Evolutionary conservation across 768 basidiomycete genomes (phyloP).

Genomic region (Baorangia bicolor): DNA sequence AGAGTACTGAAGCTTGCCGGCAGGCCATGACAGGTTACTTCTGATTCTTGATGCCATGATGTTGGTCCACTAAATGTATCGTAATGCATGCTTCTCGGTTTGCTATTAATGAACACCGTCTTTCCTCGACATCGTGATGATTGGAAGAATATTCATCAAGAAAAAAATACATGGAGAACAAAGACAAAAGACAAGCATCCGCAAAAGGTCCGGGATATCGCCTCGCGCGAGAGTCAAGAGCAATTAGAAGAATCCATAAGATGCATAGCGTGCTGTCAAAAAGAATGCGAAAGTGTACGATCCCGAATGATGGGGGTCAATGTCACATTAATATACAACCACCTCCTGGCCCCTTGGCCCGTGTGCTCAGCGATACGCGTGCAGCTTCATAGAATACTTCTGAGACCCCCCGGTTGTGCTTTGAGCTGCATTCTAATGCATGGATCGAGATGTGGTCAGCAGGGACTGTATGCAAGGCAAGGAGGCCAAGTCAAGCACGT

Average conservation of each 20-base stretch:
- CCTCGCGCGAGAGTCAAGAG: background rate
- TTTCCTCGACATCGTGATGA: background rate
- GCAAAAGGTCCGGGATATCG: background rate
- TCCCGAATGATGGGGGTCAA: background rate
- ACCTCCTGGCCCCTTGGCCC: slow-evolving; percentile 60
- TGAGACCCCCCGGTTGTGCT: slow-evolving; percentile 91
- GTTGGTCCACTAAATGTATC: slow-evolving; percentile 21
- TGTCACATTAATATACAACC: slow-evolving; percentile 63
- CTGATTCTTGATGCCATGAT: slow-evolving; percentile 18
- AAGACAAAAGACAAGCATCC: background rate
- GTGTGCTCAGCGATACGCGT: slow-evolving; percentile 74
- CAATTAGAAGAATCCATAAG: slow-evolving; percentile 24
- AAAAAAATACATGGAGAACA: slow-evolving; percentile 16
- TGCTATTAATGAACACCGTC: slow-evolving; percentile 30
- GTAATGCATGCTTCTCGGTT: slow-evolving; percentile 24
- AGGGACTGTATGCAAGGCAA: background rate
- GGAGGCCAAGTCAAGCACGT: slow-evolving; percentile 23
- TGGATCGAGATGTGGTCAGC: background rate
- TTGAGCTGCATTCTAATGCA: slow-evolving; percentile 87
- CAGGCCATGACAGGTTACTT: slow-evolving; percentile 68
- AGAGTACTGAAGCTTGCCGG: slow-evolving; percentile 5
- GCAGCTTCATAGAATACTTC: slow-evolving; percentile 95
- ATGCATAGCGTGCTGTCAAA: slow-evolving; percentile 14
- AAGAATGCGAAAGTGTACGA: background rate
- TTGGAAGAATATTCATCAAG: slow-evolving; percentile 7